Evolutionary conservation across 352 stramenopile species (phyloP), one percentile per base, ranked within the genome.

Genomic region (Globisporangium spiculum): DNA sequence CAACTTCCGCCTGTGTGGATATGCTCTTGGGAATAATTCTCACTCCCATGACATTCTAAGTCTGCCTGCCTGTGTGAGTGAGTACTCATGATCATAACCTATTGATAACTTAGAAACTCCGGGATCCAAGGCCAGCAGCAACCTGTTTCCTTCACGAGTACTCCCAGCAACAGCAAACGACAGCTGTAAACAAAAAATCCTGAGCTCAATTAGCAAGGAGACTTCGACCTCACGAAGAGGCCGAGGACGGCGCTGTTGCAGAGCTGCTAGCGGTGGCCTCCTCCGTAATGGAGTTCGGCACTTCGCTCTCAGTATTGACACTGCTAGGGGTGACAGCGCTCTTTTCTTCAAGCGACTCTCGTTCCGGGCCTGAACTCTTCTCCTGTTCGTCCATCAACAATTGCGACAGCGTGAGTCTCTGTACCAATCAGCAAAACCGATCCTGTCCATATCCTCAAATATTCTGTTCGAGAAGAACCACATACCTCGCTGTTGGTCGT

Each of bases 311-410:
- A 20, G 24, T 9, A 20, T 26, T 60, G 16, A 8, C 14, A 36
- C 52, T 55, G 36, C 8, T 56, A 24, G 38, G 24, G 18, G 20
- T 38, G 26, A 30, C 38, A 2, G 53, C 52, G 36, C 36, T 62
- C 36, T 68, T 68, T 24, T 68, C 63, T 68, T 68, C 63, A 26
- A 68, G 24, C 54, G 63, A 30, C 18, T 68, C 63, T 14, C 34
- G 7, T 22, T 68, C 63, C 9, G 22, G 16, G 10, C 24, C 26
- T 34, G 38, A 24, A 10, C 24, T 44, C 24, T 52, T 60, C 27
- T 68, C 44, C n/a, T 63, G 38, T 32, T 44, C 36, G 2, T 44
- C 36, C 36, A 44, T 7, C 8, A 44, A 16, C 30, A 63, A 32
- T 32, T 14, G 12, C 10, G 30, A 10, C 14, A 59, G 6, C 14